A percentile compares a stretch with the other conserved stretches of the same genome.
Conservation (phyloP, 108 stramenopile genomes). For the Cyclotella atomus region DNA sequence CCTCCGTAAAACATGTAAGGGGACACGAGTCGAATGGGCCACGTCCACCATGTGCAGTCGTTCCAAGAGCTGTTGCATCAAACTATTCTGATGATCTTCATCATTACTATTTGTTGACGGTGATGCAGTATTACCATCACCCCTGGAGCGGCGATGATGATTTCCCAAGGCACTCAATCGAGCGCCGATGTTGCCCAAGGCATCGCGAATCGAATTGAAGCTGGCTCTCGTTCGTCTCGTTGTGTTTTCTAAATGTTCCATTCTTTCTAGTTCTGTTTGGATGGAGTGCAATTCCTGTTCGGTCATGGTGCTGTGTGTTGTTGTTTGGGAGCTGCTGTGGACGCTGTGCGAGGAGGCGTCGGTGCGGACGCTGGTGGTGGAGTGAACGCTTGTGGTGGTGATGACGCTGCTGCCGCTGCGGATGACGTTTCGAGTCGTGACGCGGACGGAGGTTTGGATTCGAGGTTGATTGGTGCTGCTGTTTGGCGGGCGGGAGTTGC, state of each 20-base stretch:
- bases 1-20: conserved; percentile 35
- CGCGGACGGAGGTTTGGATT: not conserved
- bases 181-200: conserved; percentile 51
- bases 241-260: not conserved
- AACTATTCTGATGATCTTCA: conserved; percentile 4
- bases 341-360: not conserved
- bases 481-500: not conserved
- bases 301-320: not conserved
- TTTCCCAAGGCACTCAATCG: conserved; percentile 33
- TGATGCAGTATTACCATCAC: not conserved
- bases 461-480: not conserved
- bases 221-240: conserved; percentile 41
- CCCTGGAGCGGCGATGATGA: not conserved
- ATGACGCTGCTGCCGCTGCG: not conserved
- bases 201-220: conserved; percentile 63
- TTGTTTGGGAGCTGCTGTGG: not conserved
- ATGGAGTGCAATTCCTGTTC: conserved; percentile 23
- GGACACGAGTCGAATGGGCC: conserved; percentile 64
- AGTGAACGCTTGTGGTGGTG: conserved; percentile 4
- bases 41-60: conserved; percentile 58
- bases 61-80: conserved; percentile 46
- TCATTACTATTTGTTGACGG: not conserved
- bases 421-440: conserved; percentile 1
- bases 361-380: not conserved
- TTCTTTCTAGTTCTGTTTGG: conserved; percentile 7